Conservation (phyloP, 805 yeast species). For the Wickerhamomyces strasburgensis region DNA sequence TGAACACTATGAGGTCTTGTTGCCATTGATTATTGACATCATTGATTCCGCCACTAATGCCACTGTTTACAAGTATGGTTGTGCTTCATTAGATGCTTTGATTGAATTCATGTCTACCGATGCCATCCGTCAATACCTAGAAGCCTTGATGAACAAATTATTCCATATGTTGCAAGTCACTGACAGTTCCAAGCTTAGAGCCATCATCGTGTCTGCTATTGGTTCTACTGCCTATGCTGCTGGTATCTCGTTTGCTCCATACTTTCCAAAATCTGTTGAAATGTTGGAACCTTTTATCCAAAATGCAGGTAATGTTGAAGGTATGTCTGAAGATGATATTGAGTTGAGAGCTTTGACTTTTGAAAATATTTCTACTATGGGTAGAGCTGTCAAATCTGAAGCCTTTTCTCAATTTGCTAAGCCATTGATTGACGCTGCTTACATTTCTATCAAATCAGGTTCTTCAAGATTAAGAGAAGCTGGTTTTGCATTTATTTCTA, state of each 20-base stretch:
- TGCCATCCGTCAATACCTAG: slow-evolving; percentile 75
- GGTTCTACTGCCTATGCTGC: slow-evolving; percentile 97
- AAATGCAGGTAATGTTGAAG: slow-evolving; percentile 62
- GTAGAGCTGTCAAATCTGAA: slow-evolving; percentile 92
- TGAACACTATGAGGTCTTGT: slow-evolving; percentile 71
- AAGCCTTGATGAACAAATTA: slow-evolving; percentile 85
- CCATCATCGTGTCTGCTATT: slow-evolving; percentile 87
- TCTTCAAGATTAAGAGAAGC: slow-evolving; percentile 88
- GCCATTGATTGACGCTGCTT: slow-evolving; percentile 85
- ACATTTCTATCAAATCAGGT: slow-evolving; percentile 68
- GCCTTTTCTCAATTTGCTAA: slow-evolving; percentile 81
- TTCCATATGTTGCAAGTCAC: slow-evolving; percentile 78
- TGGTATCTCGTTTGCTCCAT: slow-evolving; percentile 83
- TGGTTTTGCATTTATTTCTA: slow-evolving; percentile 88
- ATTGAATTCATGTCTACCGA: slow-evolving; percentile 89
- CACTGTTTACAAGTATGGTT: slow-evolving; percentile 84
- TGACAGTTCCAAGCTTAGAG: slow-evolving; percentile 61
- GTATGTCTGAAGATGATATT: slow-evolving; percentile 81
- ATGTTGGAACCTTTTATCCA: slow-evolving; percentile 78
- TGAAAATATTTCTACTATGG: slow-evolving; percentile 92
- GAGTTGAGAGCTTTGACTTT: slow-evolving; percentile 89
- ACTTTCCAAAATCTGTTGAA: slow-evolving; percentile 75
- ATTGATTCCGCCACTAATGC: slow-evolving; percentile 82
- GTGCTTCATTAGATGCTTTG: slow-evolving; percentile 85
- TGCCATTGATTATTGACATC: slow-evolving; percentile 82